These are phyloP conservation scores for Cordyceps cateniannulata DNA, from an alignment of 2,329 filamentous ascomycete species.

Conservation along the genomic window DNA sequence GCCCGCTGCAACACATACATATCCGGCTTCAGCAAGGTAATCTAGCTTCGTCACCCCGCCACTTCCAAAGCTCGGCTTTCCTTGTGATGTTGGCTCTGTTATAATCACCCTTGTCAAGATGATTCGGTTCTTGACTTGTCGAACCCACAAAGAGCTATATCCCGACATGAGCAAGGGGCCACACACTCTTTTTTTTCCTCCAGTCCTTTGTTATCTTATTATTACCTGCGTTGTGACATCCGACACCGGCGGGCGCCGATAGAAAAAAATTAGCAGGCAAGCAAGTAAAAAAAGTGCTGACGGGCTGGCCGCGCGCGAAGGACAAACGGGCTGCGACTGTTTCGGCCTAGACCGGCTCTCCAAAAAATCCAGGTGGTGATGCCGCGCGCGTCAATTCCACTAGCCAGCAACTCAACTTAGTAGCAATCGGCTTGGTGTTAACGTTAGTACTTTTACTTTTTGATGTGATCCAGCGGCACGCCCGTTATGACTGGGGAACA, in stretches of 20 bases:
- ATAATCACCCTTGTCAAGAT: too few relatives aligned
- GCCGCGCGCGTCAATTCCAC: conserved; percentile 7
- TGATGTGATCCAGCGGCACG: neutral
- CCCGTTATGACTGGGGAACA: neutral
- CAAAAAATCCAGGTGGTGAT: neutral
- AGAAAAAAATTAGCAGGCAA: too few relatives aligned
- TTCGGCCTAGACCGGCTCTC: neutral
- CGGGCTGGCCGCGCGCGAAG: neutral
- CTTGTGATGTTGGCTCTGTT: too few relatives aligned
- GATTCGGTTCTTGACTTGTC: too few relatives aligned
- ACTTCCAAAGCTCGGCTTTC: neutral
- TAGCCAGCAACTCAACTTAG: neutral
- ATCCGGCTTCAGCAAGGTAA: neutral
- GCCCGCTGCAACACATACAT: neutral
- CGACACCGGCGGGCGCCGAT: too few relatives aligned
- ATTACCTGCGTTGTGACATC: too few relatives aligned
- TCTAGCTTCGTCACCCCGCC: neutral
- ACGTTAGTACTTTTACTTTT: too few relatives aligned
- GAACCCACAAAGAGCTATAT: too few relatives aligned
- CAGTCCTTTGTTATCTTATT: too few relatives aligned
- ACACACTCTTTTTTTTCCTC: too few relatives aligned
- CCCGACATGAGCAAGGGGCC: too few relatives aligned
- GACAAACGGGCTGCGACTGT: neutral
- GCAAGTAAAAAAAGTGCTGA: neutral
- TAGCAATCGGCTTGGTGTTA: too few relatives aligned